These are phyloP conservation scores for Chamaecrista fasciculata DNA, from an alignment of 306 rosid species.

Conservation along the genomic window DNA sequence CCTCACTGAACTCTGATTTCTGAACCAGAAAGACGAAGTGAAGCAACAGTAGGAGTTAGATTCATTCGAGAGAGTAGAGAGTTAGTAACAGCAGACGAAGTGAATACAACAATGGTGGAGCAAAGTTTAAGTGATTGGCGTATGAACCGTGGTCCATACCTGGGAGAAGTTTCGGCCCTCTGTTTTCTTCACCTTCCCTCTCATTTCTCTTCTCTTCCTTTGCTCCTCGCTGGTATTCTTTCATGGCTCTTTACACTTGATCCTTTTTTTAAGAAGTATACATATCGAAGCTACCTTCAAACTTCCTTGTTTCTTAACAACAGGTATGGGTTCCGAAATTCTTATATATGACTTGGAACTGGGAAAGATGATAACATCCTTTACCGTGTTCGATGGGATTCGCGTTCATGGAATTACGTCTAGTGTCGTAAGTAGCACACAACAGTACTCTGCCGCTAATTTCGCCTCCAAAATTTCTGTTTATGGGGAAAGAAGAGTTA, in stretches of 20 bases:
- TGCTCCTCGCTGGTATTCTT: conserved; percentile 61
- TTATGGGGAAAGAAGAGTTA: conserved; percentile 78
- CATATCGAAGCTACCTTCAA: neutral
- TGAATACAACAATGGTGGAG: conserved; percentile 23
- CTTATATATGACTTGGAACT: conserved; percentile 55
- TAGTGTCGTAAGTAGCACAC: neutral
- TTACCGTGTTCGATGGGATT: conserved; percentile 75
- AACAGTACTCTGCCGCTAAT: neutral
- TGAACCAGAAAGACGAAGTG: neutral
- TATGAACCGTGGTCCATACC: conserved; percentile 60
- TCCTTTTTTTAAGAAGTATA: neutral
- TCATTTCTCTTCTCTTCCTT: conserved; percentile 55
- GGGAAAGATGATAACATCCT: conserved; percentile 40
- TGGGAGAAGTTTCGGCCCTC: conserved; percentile 92
- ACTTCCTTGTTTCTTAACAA: conserved; percentile 10
- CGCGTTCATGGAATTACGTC: conserved; percentile 87
- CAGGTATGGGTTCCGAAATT: conserved; percentile 85
- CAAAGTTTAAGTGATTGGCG: conserved; percentile 45
- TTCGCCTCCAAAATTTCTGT: conserved; percentile 43
- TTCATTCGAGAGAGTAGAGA: neutral
- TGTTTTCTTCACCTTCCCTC: conserved; percentile 66
- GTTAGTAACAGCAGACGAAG: neutral
- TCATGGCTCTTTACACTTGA: neutral
- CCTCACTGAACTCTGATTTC: neutral
- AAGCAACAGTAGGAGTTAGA: neutral